Conservation (phyloP, 2,329 filamentous ascomycete genomes). For the Ophiostoma ips region DNA sequence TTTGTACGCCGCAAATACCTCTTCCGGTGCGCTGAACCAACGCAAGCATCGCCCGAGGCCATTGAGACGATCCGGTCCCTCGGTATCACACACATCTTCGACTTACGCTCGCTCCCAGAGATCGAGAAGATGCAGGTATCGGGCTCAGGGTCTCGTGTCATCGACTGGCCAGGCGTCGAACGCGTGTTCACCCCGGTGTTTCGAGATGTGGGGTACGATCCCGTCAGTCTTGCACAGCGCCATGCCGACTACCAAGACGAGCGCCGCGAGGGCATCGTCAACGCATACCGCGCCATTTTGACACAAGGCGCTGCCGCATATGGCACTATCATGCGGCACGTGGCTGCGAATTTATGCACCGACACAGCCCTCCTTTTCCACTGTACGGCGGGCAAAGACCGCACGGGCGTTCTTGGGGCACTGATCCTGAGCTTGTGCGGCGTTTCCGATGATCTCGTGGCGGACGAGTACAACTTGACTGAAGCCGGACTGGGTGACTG, state of each 20-base stretch:
- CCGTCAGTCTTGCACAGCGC: constrained; percentile 47
- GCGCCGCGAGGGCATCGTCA: constrained; percentile 21
- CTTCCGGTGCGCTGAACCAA: constrained; percentile 57
- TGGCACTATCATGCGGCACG: constrained; percentile 27
- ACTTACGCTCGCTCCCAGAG: constrained; percentile 51
- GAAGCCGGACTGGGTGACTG: constrained; percentile 44
- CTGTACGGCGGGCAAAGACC: constrained; percentile 66
- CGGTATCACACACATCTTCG: constrained; percentile 52
- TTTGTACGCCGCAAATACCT: constrained; percentile 24
- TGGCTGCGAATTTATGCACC: constrained; percentile 27
- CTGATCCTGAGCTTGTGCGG: constrained; percentile 51
- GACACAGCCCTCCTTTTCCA: constrained; percentile 31
- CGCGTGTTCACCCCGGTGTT: constrained; percentile 54
- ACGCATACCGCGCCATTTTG: constrained; percentile 38
- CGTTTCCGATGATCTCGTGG: constrained; percentile 44
- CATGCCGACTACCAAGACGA: constrained; percentile 45
- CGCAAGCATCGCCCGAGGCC: constrained; percentile 39
- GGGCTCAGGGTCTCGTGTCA: constrained; percentile 19
- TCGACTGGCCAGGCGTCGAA: constrained; percentile 35
- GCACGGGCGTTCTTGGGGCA: constrained; percentile 57
- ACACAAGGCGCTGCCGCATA: constrained; percentile 34
- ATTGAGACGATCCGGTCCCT: constrained; percentile 36
- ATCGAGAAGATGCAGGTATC: constrained; percentile 29
- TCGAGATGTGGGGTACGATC: constrained; percentile 42
- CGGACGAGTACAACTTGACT: constrained; percentile 54